These are phyloP conservation scores for Babjeviella inositovora DNA, from an alignment of 805 yeast genomes.

Conservation along the genomic window DNA sequence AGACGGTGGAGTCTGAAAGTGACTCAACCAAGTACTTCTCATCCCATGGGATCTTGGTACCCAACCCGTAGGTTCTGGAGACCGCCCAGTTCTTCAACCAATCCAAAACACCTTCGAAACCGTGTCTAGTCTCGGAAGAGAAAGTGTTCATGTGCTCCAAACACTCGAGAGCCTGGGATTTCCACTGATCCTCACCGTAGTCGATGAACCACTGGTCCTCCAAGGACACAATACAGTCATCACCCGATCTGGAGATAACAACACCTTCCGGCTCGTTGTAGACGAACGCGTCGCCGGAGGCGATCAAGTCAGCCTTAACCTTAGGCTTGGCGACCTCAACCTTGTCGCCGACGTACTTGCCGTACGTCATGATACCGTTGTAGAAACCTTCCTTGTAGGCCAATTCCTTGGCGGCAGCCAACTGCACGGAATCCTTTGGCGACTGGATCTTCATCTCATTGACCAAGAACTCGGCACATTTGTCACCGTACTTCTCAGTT, in stretches of 20 bases:
- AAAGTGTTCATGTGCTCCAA: constrained; percentile 63
- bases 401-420: constrained; percentile 84
- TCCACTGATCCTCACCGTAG: constrained; percentile 93
- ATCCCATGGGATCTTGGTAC: constrained; percentile 95
- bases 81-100: constrained; percentile 99
- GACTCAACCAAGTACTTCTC: constrained; percentile 86
- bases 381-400: constrained; percentile 96
- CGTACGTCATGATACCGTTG: constrained; percentile 69
- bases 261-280: constrained; percentile 89
- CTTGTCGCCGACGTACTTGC: constrained; percentile 75
- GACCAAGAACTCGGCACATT: constrained; percentile 72
- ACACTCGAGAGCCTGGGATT: constrained; percentile 64
- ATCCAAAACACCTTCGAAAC: constrained; percentile 84
- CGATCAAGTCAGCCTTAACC: constrained; percentile 71
- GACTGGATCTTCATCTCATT: constrained; percentile 84
- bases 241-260: constrained; percentile 92
- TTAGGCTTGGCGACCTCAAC: constrained; percentile 86
- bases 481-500: constrained; percentile 79
- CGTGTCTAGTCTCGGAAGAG: constrained; percentile 72
- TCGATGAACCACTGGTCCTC: constrained; percentile 99
- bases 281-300: constrained; percentile 64
- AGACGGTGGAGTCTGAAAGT: constrained; percentile 87
- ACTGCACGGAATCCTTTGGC: constrained; percentile 77
- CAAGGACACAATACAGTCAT: constrained; percentile 87
- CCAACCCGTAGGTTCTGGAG: constrained; percentile 91